phyloP scores from a whole-genome alignment of 805 yeast species.

The Lachancea cidri region DNA sequence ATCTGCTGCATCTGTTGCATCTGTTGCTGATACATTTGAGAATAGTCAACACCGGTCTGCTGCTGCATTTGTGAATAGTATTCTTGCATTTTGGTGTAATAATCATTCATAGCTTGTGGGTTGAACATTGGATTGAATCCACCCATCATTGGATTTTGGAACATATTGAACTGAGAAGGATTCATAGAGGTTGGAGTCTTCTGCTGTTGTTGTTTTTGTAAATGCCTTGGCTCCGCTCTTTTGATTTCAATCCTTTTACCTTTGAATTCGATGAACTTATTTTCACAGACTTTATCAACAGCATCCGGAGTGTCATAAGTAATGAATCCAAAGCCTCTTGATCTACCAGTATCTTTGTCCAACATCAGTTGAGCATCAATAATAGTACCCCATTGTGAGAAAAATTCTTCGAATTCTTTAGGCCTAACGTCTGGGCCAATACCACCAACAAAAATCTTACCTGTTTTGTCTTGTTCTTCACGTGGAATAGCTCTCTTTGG shows the following conservation, averaged over 20 bases:
- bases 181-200: constrained; percentile 17
- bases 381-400: constrained; percentile 81
- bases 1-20: constrained; percentile 34
- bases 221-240: constrained; percentile 78
- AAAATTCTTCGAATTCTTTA: constrained; percentile 79
- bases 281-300: constrained; percentile 80
- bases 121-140: constrained; percentile 33
- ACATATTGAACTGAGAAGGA: constrained; percentile 24
- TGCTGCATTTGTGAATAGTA: constrained; percentile 36
- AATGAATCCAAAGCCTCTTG: constrained; percentile 95
- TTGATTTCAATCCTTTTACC: constrained; percentile 83
- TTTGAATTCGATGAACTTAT: constrained; percentile 75
- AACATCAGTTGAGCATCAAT: constrained; percentile 96
- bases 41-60: constrained; percentile 33
- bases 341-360: constrained; percentile 94
- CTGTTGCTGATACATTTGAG: constrained; percentile 32
- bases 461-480: constrained; percentile 95
- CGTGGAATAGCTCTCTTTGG: constrained; percentile 97
- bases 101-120: constrained; percentile 58
- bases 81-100: constrained; percentile 57
- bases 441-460: constrained; percentile 97
- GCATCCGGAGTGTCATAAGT: constrained; percentile 94
- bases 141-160: constrained; percentile 33
- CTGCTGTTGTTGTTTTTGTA: constrained; percentile 42
- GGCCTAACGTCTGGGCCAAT: constrained; percentile 92